Conservation (phyloP, 805 yeast species). For the Torulaspora gathmanii region DNA sequence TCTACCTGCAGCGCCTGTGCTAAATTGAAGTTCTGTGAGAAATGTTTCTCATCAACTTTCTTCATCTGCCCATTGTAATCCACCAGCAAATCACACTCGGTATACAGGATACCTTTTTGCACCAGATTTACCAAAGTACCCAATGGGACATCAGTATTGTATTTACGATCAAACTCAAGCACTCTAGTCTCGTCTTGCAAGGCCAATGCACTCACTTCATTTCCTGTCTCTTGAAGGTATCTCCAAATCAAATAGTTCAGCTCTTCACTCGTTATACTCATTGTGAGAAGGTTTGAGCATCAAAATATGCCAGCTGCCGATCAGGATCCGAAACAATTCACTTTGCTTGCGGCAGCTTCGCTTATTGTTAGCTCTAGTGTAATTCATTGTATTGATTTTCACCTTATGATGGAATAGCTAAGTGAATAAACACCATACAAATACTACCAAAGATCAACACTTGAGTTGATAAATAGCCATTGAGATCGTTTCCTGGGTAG, state of each 20-base stretch:
- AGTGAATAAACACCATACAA: background rate
- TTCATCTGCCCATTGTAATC: conserved; percentile 34
- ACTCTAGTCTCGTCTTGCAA: conserved; percentile 69
- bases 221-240: conserved; percentile 80
- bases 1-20: conserved; percentile 51
- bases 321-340: background rate
- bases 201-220: conserved; percentile 72
- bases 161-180: conserved; percentile 48
- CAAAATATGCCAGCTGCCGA: background rate
- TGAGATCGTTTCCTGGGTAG: background rate
- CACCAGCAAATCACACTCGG: conserved; percentile 61
- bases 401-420: background rate
- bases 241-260: conserved; percentile 91
- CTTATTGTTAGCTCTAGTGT: background rate
- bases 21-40: conserved; percentile 42
- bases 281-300: conserved; percentile 23
- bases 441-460: background rate
- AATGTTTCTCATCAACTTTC: conserved; percentile 24
- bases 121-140: conserved; percentile 79
- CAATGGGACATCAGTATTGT: conserved; percentile 53
- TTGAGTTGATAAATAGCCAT: background rate
- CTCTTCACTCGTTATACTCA: conserved; percentile 81
- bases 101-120: conserved; percentile 78
- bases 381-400: conserved; percentile 1
- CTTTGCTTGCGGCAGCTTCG: background rate